Percentiles rank a stretch among this genome's conserved stretches.
Evolutionary conservation across 83 land plant genomes (phyloP).

Genomic region (Diphasiastrum complanatum): DNA sequence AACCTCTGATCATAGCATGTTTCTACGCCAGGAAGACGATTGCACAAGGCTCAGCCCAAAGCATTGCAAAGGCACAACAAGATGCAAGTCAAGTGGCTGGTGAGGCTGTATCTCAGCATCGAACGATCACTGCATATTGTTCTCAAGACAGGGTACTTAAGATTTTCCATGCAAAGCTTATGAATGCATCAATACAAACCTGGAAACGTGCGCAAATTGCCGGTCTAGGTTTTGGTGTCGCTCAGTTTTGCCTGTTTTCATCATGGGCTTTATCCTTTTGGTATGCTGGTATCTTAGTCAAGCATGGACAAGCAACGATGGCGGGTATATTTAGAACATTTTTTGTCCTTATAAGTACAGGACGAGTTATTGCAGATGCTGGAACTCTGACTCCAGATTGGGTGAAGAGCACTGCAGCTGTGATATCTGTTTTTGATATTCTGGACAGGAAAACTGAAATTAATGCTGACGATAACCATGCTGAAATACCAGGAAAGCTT

Average conservation of each 20-base stretch:
- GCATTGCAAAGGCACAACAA: too few relatives aligned
- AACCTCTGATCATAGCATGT: neutral
- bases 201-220: too few relatives aligned
- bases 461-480: neutral
- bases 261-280: too few relatives aligned
- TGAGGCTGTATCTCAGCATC: too few relatives aligned
- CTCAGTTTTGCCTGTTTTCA: too few relatives aligned
- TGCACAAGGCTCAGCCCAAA: conserved; percentile 2
- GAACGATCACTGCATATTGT: conserved; percentile 10
- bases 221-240: too few relatives aligned
- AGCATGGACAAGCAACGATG: neutral
- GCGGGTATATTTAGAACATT: neutral
- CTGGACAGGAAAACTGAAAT: neutral
- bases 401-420: neutral
- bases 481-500: neutral
- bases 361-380: too few relatives aligned
- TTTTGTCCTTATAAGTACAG: conserved; percentile 1
- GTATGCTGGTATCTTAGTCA: neutral
- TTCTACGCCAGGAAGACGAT: conserved; percentile 7
- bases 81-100: too few relatives aligned
- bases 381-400: neutral
- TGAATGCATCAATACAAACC: neutral
- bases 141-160: conserved; percentile 7
- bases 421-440: neutral
- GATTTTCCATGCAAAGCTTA: neutral